These are phyloP conservation scores for Funneliformis mosseae DNA, from an alignment of 192 early-diverging fungal genomes.

Conservation along the genomic window DNA sequence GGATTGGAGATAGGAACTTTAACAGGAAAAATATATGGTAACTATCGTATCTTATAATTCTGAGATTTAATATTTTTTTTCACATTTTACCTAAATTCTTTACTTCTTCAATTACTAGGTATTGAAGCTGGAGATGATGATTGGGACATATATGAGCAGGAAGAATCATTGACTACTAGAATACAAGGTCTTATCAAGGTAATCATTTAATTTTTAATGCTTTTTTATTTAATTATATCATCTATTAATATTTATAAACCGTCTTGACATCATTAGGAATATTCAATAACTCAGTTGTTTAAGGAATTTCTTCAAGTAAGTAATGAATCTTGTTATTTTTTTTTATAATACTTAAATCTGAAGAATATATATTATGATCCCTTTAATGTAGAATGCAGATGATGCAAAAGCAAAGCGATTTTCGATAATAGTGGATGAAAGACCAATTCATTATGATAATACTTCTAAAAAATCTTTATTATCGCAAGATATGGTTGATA, in stretches of 20 bases:
- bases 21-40: neutral
- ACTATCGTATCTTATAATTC: neutral
- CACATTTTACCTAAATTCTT: neutral
- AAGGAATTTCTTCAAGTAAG: neutral
- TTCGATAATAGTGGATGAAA: constrained; percentile 2
- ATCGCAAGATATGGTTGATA: constrained; percentile 16
- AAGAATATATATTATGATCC: neutral
- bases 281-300: neutral
- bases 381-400: neutral
- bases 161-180: neutral
- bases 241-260: too few relatives aligned
- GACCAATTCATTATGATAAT: neutral
- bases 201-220: neutral
- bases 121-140: too few relatives aligned
- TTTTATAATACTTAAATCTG: too few relatives aligned
- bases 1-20: neutral
- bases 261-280: neutral
- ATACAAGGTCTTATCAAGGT: neutral
- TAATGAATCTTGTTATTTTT: neutral
- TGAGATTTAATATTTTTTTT: neutral
- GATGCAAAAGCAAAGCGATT: neutral
- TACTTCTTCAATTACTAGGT: too few relatives aligned
- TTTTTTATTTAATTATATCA: neutral
- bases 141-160: constrained; percentile 13
- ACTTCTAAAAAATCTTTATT: neutral